Conservation (phyloP, 805 yeast genomes). For the Monosporozyma solicola region DNA sequence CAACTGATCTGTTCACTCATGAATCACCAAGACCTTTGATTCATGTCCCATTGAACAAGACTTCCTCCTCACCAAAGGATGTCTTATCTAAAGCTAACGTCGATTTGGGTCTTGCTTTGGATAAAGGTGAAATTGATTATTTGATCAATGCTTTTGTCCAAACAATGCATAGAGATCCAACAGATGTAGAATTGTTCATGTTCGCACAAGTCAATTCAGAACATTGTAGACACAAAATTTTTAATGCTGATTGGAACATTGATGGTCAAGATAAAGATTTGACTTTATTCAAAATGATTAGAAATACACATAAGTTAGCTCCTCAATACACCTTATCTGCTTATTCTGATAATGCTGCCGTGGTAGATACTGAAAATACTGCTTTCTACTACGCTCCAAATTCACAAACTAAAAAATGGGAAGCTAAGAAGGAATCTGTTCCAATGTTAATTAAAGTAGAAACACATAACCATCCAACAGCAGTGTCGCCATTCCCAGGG, state of each 20-base stretch:
- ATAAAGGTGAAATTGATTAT: conserved; percentile 86
- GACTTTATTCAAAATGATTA: conserved; percentile 86
- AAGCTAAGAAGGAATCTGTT: conserved; percentile 62
- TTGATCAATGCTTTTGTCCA: conserved; percentile 73
- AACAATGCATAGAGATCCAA: conserved; percentile 76
- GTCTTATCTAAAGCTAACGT: conserved; percentile 70
- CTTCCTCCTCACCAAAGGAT: conserved; percentile 31
- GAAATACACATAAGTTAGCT: conserved; percentile 77
- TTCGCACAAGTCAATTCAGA: conserved; percentile 99
- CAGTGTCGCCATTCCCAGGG: conserved; percentile 98
- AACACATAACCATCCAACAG: conserved; percentile 98
- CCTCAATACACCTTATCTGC: conserved; percentile 86
- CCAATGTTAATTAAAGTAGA: conserved; percentile 93
- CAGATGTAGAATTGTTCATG: conserved; percentile 97
- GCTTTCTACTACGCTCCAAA: conserved; percentile 78
- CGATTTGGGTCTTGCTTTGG: conserved; percentile 87
- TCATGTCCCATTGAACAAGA: conserved; percentile 49
- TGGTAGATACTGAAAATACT: conserved; percentile 47
- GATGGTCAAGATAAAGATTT: conserved; percentile 68
- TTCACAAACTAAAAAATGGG: conserved; percentile 61
- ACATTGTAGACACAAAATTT: conserved; percentile 98
- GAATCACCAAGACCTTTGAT: conserved; percentile 79
- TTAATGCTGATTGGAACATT: conserved; percentile 96
- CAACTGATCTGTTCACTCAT: conserved; percentile 64
- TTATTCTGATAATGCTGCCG: conserved; percentile 96